A percentile compares a stretch with the other conserved stretches of the same genome.
Conservation (phyloP, 768 basidiomycete genomes). For the Mrakia blollopis region DNA sequence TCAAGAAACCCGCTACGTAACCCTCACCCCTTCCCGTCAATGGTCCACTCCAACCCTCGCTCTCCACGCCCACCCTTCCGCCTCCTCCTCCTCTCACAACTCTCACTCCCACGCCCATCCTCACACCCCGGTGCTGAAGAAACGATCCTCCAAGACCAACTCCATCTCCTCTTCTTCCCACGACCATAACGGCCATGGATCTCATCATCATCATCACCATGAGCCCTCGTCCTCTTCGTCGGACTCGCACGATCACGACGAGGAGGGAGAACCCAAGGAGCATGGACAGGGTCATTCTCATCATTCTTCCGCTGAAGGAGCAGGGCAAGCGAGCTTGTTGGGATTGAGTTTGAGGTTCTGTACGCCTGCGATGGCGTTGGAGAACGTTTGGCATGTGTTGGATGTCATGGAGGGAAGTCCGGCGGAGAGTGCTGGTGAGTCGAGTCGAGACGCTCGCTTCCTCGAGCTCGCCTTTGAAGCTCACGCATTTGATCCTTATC, state of each 20-base stretch:
- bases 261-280: no score
- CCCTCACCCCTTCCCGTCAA: conserved; percentile 72
- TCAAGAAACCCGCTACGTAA: conserved; percentile 61
- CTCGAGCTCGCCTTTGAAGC: conserved; percentile 12
- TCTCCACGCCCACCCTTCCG: background rate
- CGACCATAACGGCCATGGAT: conserved; percentile 36
- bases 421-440: conserved; percentile 70
- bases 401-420: conserved; percentile 95
- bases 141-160: conserved; percentile 33
- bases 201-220: background rate
- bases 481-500: background rate
- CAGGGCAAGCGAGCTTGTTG: conserved; percentile 74
- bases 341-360: conserved; percentile 93
- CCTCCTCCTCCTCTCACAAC: background rate
- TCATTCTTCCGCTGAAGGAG: conserved; percentile 27
- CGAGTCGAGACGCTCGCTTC: conserved; percentile 24
- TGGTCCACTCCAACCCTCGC: conserved; percentile 52
- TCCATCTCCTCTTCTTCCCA: no score
- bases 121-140: conserved; percentile 24
- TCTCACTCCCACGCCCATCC: no score
- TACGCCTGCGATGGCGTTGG: conserved; percentile 76
- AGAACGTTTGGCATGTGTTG: conserved; percentile 96
- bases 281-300: background rate
- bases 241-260: no score
- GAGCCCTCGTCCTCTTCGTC: conserved; percentile 23